A percentile compares a stretch with the other conserved stretches of the same genome.
phyloP scores from a whole-genome alignment of 2,329 filamentous ascomycete genomes.

The Erysiphe pulchra region DNA sequence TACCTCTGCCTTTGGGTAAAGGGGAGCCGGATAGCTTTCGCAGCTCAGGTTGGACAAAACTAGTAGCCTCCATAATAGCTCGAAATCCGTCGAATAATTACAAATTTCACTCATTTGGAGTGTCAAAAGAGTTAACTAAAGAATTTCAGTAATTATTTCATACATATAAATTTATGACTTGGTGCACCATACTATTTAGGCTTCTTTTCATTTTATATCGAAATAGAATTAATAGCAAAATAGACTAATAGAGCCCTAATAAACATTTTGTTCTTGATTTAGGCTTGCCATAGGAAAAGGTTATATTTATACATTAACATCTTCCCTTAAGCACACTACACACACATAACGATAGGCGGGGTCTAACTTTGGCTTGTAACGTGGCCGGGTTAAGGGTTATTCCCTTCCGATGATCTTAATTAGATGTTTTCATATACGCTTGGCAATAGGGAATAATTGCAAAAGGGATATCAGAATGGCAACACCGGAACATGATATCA shows the following conservation, averaged over 20 bases:
- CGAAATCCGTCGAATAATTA: background rate
- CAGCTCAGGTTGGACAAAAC: slow-evolving; percentile 12
- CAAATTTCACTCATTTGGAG: background rate
- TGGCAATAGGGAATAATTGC: background rate
- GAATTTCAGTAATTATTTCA: background rate
- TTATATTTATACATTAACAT: too few relatives aligned
- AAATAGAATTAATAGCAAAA: too few relatives aligned
- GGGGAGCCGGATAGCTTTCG: slow-evolving; percentile 24
- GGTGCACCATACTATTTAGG: too few relatives aligned
- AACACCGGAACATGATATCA: slow-evolving; percentile 28
- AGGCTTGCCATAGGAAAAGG: too few relatives aligned
- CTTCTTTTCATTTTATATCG: too few relatives aligned
- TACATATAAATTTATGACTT: background rate
- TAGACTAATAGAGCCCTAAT: too few relatives aligned
- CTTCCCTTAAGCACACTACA: too few relatives aligned
- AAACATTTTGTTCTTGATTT: too few relatives aligned
- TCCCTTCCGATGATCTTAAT: background rate
- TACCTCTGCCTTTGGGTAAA: slow-evolving; percentile 29
- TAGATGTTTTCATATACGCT: background rate
- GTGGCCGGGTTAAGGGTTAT: background rate
- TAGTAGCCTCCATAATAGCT: slow-evolving; percentile 11
- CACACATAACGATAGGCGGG: too few relatives aligned
- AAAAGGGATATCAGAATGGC: slow-evolving; percentile 14
- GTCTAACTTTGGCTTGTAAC: too few relatives aligned
- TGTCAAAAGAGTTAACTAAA: background rate